Evolutionary conservation across 2,329 filamentous ascomycete species (phyloP), one percentile per base, ranked within the genome.

Genomic region (Talaromyces sp.): DNA sequence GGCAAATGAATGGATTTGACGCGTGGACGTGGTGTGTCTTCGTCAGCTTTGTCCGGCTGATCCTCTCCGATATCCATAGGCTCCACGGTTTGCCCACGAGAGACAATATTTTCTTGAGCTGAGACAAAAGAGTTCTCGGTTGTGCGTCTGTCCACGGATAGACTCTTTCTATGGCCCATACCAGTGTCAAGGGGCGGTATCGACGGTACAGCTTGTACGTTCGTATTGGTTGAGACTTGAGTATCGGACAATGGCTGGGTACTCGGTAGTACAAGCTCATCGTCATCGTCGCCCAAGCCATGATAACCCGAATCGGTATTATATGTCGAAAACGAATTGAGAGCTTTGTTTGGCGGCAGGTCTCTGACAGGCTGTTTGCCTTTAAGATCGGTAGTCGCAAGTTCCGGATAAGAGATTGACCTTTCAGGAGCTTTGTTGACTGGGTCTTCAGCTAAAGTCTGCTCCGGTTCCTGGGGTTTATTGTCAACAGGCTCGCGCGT

Each of bases 251-350:
- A 45, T 17, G 53, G 45, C 37, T 61, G 59, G 21, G 67, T 55
- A 73, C 66, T 31, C 72, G 71, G 17, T 70, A 70, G 65, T 13
- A 72, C 57, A 55, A 75, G 70, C 59, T 74, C 63, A 46, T 74
- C 71, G 19, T 74, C 74, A 40, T 73, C 69, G 51, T 75, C 73
- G 35, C 68, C 66, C 69, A 78, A 74, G 40, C 75, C 76, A 69
- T 79, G 76, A 57, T 79, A 79, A 9, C 77, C 77, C 0, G 77
- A 79, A 61, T 78, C 76, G 4, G 74, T 74, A 54, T 77, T 76
- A 45, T 72, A 73, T 50, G 70, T 69, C 1, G 70, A 66, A 57
- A 74, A 73, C 1, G 73, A 74, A 63, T 74, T 76, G 60, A 72
- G 60, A 39, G 70, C 70, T 40, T 70, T 66, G 35, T 60, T 67